Evolutionary conservation across 257 asterid species (phyloP).

Genomic region (Prunella vulgaris): DNA sequence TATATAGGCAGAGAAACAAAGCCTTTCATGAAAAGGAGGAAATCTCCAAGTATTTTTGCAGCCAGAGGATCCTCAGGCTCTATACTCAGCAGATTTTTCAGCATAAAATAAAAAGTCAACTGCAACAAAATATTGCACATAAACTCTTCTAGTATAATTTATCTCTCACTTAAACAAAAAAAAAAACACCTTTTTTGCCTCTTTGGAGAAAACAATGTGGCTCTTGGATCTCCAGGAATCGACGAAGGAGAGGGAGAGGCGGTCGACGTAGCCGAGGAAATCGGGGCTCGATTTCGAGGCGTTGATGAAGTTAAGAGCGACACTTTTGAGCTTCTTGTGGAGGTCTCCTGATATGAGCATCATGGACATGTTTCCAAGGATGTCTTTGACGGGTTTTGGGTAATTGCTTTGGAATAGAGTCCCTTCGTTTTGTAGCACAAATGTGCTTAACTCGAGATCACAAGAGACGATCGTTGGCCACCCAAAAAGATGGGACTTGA

Average conservation of each 20-base stretch:
- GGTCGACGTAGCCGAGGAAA: constrained; percentile 35
- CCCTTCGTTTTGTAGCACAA: constrained; percentile 68
- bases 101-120: constrained; percentile 64
- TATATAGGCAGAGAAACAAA: constrained; percentile 67
- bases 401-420: constrained; percentile 51
- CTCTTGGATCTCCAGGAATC: constrained; percentile 36
- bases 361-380: constrained; percentile 55
- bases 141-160: no score
- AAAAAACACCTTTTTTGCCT: constrained; percentile 51
- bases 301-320: constrained; percentile 41
- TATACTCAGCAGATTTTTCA: constrained; percentile 52
- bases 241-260: constrained; percentile 22
- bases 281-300: constrained; percentile 36
- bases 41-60: constrained; percentile 40
- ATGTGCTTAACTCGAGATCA: constrained; percentile 49
- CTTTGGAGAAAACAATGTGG: constrained; percentile 38
- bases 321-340: constrained; percentile 52
- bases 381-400: constrained; percentile 54
- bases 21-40: constrained; percentile 76
- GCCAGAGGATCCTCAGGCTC: constrained; percentile 57
- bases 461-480: constrained; percentile 71
- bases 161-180: no score
- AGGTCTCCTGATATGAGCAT: constrained; percentile 52
- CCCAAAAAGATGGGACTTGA: constrained; percentile 64
- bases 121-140: constrained; percentile 25